Evolutionary conservation across 805 yeast genomes (phyloP).

Genomic region (Candida easanensis): DNA sequence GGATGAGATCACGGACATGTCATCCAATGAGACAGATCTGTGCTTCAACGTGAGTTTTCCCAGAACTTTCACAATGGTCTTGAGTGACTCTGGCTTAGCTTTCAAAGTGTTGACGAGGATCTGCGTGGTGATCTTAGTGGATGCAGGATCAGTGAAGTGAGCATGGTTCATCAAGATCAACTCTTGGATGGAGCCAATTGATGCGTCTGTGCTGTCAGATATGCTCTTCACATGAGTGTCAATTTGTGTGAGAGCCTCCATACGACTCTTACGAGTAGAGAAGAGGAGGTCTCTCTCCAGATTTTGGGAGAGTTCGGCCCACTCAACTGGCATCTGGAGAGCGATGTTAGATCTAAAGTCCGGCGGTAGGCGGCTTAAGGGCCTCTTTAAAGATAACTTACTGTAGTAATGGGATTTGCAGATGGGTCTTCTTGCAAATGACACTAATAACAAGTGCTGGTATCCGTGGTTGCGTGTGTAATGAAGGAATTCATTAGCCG

Average conservation of each 20-base stretch:
- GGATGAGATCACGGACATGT: conserved; percentile 51
- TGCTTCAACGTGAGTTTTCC: conserved; percentile 30
- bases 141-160: conserved; percentile 14
- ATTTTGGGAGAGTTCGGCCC: conserved; percentile 22
- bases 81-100: conserved; percentile 12
- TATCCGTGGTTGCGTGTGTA: neutral
- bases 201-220: conserved; percentile 8
- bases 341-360: neutral
- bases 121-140: conserved; percentile 9
- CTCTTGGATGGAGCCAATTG: conserved; percentile 20
- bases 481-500: neutral
- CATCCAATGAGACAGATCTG: conserved; percentile 49
- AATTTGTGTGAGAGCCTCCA: conserved; percentile 23
- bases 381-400: neutral
- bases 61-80: conserved; percentile 24
- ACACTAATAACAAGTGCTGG: neutral
- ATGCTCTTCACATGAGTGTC: conserved; percentile 1
- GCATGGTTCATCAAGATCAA: conserved; percentile 17
- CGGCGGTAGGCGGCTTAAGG: neutral
- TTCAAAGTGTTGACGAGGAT: conserved; percentile 12
- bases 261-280: conserved; percentile 19
- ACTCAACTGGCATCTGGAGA: conserved; percentile 14
- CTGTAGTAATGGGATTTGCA: neutral
- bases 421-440: neutral
- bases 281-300: conserved; percentile 23